A percentile compares a stretch with the other conserved stretches of the same genome.
Evolutionary conservation across 2,329 filamentous ascomycete genomes (phyloP).

Genomic region (Colletotrichum agaves): DNA sequence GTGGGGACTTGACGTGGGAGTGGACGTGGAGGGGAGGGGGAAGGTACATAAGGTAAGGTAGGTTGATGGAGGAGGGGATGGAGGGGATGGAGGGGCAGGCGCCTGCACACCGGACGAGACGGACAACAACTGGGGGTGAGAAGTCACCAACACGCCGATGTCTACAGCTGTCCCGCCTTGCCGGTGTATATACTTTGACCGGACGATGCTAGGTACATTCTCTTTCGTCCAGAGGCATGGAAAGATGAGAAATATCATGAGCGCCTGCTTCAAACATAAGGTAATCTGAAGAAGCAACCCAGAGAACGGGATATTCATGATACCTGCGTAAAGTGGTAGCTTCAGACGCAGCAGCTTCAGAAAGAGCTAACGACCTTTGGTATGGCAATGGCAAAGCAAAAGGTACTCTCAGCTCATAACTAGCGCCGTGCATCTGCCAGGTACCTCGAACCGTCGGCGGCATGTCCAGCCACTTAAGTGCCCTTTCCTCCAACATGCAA

Average conservation of each 20-base stretch:
- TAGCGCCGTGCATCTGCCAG: not conserved
- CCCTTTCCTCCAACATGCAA: not conserved
- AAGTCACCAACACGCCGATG: slow-evolving; percentile 5
- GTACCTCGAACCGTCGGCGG: slow-evolving; percentile 14
- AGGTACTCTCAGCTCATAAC: not conserved
- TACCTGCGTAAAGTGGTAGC: not conserved
- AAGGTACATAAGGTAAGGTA: slow-evolving; percentile 4
- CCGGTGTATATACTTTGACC: not conserved
- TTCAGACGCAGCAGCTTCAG: not conserved
- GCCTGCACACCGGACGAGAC: slow-evolving; percentile 8
- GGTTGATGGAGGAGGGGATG: too few relatives aligned
- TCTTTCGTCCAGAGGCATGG: not conserved
- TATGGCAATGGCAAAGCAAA: not conserved
- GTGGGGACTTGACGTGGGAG: slow-evolving; percentile 38
- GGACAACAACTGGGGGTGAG: slow-evolving; percentile 1
- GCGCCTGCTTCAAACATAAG: not conserved
- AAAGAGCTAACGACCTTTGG: not conserved
- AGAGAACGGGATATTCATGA: too few relatives aligned
- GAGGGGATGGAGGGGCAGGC: slow-evolving; percentile 11
- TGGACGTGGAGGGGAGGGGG: slow-evolving; percentile 35
- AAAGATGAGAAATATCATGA: not conserved
- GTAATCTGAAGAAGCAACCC: not conserved
- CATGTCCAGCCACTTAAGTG: slow-evolving; percentile 10
- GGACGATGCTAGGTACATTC: too few relatives aligned
- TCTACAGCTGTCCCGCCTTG: not conserved